phyloP scores from a whole-genome alignment of 306 rosid genomes.

The Lathyrus tuberosus region DNA sequence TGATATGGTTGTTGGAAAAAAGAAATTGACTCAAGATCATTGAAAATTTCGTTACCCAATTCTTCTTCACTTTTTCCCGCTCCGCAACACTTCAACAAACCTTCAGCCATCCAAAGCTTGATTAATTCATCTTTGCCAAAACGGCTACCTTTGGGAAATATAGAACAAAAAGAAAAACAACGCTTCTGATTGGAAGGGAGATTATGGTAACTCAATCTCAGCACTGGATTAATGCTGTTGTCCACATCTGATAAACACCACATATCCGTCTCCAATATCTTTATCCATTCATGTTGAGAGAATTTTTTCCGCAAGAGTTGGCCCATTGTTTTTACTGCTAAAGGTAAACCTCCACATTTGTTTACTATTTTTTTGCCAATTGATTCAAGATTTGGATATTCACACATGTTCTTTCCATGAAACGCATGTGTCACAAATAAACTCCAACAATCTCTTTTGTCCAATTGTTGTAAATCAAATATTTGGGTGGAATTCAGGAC shows the following conservation, averaged over 20 bases:
- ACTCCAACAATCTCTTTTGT: not conserved
- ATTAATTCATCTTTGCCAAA: not conserved
- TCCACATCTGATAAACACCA: constrained; percentile 33
- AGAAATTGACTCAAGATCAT: constrained; percentile 48
- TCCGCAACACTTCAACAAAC: not conserved
- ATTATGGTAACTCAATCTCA: constrained; percentile 37
- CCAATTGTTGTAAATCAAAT: not conserved
- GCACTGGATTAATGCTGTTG: constrained; percentile 31
- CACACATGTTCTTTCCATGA: not conserved
- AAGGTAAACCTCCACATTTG: constrained; percentile 53
- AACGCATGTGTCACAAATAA: constrained; percentile 8
- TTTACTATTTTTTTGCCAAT: not conserved
- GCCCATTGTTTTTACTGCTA: constrained; percentile 46
- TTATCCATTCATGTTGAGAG: constrained; percentile 29
- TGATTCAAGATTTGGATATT: not conserved
- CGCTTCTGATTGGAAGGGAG: constrained; percentile 32
- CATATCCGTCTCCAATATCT: constrained; percentile 37
- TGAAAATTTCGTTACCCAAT: constrained; percentile 42
- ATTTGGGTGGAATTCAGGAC: not conserved
- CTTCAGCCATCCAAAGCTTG: constrained; percentile 41
- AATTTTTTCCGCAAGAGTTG: constrained; percentile 38
- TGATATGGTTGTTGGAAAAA: constrained; percentile 36
- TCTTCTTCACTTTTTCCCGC: constrained; percentile 36
- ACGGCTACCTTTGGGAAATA: constrained; percentile 16
- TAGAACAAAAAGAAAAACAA: constrained; percentile 34